A percentile compares a stretch with the other conserved stretches of the same genome.
phyloP scores from a whole-genome alignment of 768 basidiomycete species.

The Bullera alba region DNA sequence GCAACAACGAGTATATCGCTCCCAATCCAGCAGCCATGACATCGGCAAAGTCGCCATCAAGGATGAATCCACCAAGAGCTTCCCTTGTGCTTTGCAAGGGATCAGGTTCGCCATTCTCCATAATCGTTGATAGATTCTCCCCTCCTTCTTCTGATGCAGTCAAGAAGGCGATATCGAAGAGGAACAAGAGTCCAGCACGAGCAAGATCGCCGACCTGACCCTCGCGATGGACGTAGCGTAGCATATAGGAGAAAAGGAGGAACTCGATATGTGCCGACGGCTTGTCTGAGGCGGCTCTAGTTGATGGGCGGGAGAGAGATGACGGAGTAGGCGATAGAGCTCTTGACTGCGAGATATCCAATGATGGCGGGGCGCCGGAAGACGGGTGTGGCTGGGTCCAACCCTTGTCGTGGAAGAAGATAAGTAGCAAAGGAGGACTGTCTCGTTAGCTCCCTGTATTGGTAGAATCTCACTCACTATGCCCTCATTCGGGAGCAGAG shows the following conservation, averaged over 20 bases:
- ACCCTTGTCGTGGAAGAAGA: slow-evolving; percentile 93
- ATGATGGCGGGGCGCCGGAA: slow-evolving; percentile 1
- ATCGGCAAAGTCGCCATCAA: slow-evolving; percentile 97
- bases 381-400: slow-evolving; percentile 47
- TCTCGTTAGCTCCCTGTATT: slow-evolving; percentile 55
- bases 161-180: slow-evolving; percentile 79
- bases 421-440: slow-evolving; percentile 63
- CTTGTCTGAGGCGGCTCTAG: slow-evolving; percentile 25
- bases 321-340: slow-evolving; percentile 54
- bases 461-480: slow-evolving; percentile 19
- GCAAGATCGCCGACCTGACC: slow-evolving; percentile 90
- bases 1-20: slow-evolving; percentile 85
- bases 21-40: slow-evolving; percentile 88
- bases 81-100: slow-evolving; percentile 77
- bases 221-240: slow-evolving; percentile 90
- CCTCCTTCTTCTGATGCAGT: slow-evolving; percentile 17
- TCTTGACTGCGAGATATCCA: slow-evolving; percentile 12
- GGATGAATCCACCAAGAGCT: slow-evolving; percentile 82
- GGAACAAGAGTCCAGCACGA: slow-evolving; percentile 80
- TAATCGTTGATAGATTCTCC: slow-evolving; percentile 10
- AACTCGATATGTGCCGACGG: slow-evolving; percentile 75
- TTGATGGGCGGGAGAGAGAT: slow-evolving; percentile 47
- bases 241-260: slow-evolving; percentile 86
- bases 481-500: slow-evolving; percentile 86
- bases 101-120: slow-evolving; percentile 48